Base-by-base conservation (phyloP, 23 red algal genomes). In the Chondrus crispus region DNA sequence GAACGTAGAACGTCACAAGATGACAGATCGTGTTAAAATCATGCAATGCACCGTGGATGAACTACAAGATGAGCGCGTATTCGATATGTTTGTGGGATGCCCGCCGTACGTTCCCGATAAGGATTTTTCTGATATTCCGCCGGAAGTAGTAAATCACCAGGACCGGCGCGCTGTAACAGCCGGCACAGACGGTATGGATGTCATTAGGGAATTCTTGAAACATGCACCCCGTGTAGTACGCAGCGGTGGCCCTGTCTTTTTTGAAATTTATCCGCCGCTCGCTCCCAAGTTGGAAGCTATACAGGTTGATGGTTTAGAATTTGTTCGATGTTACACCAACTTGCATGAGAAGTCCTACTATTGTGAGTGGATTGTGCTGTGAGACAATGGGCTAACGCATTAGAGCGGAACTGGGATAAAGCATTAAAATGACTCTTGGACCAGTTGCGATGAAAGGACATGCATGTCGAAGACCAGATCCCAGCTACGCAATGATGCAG, bases 221-320 rank as follows among this genome's bases (percentile, higher is more conserved):
- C 24, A 24, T 41, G 91, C 93, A 68, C 49, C 79, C 3, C 9
- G 12, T 19, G 39, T 94, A 20, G 66, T 96, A 19, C 55, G 41
- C 7, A 26, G 75, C n/a, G 94, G 91, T 12, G 94, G 94, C 5
- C 62, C 62, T 29, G 60, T 99, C 30, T 99, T 94, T 94, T 48
- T 99, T 49, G 97, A 99, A 80, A 85, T 99, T 1, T 94, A 99
- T 84, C n/a, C n/a, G n/a, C n/a, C n/a, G n/a, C n/a, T n/a, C n/a
- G n/a, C n/a, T n/a, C n/a, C n/a, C n/a, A n/a, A n/a, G n/a, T n/a
- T n/a, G n/a, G n/a, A n/a, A n/a, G n/a, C n/a, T n/a, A n/a, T n/a
- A n/a, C n/a, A n/a, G n/a, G n/a, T n/a, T n/a, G n/a, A n/a, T n/a
- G n/a, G n/a, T n/a, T n/a, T n/a, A n/a, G n/a, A n/a, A n/a, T n/a